These are phyloP conservation scores for Phytophthora aleatoria DNA, from an alignment of 352 stramenopile species.

Conservation along the genomic window DNA sequence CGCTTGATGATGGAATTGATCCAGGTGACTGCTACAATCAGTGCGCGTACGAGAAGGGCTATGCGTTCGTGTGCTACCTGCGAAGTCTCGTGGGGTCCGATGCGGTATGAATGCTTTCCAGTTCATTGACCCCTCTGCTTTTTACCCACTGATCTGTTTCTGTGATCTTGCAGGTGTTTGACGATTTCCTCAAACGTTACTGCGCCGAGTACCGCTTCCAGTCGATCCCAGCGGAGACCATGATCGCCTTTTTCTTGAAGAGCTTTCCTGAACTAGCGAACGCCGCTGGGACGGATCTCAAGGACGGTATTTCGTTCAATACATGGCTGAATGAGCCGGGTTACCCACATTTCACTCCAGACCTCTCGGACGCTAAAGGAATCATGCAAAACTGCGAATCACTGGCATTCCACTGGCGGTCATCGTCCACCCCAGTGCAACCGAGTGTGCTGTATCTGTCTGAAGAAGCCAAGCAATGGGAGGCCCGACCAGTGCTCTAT, in stretches of 20 bases:
- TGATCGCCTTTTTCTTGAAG: conserved; percentile 73
- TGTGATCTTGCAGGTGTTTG: conserved; percentile 48
- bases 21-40: conserved; percentile 84
- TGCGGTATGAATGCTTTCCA: conserved; percentile 32
- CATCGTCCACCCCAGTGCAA: conserved; percentile 55
- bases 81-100: conserved; percentile 68
- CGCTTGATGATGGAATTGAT: conserved; percentile 76
- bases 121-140: neutral
- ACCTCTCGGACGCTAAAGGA: conserved; percentile 67
- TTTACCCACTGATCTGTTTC: neutral
- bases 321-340: conserved; percentile 74
- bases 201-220: conserved; percentile 71
- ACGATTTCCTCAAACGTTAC: conserved; percentile 73
- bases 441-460: conserved; percentile 69
- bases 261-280: conserved; percentile 68
- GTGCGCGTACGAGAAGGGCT: conserved; percentile 85
- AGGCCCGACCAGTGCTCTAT: conserved; percentile 64
- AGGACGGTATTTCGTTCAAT: conserved; percentile 63
- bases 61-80: conserved; percentile 79
- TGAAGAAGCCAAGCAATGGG: conserved; percentile 62
- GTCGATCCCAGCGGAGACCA: conserved; percentile 74
- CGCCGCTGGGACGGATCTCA: conserved; percentile 47
- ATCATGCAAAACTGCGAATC: conserved; percentile 75
- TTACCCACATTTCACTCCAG: conserved; percentile 59
- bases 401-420: conserved; percentile 65